Base-by-base conservation (phyloP, 371 early-diverging fungal species). In the Amoeboaphelidium protococcarum region DNA sequence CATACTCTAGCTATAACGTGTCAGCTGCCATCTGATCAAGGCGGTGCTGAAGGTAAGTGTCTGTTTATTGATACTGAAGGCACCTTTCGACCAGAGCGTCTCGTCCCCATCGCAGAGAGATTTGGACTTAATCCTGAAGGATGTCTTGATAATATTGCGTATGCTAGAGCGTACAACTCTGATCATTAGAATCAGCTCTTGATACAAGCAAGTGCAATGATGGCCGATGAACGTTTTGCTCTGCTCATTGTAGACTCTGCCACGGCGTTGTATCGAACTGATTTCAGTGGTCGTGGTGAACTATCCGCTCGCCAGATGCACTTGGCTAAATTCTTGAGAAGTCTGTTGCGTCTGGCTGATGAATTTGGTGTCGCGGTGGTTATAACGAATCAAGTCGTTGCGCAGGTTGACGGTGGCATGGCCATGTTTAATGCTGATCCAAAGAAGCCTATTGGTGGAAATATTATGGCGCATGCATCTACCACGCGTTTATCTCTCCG, bases 61-160 rank as follows among this genome's bases (percentile, higher is more conserved):
- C 57, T 99, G 53, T 99, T 87, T 60, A 91, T 99, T 52, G 99
- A 99, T 61, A 99, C 98, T 0, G 99, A 99, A 64, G 90, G 90
- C 26, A 99, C 98, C 0, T 98, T 99, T 63, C 74, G 99, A 45
- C 85, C 99, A 0, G 88, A 81, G 54, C 69, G 98, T 43, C 59
- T 91, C 13, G 57, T 86, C 12, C 71, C 90, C 2, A 80, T 90
- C 44, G 87, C 96, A n/a, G 78, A 88, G 59, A 67, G 77, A 50
- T 92, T 70, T 64, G 79, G 76, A 22, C 58, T 98, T 47, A 78
- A 86, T 58, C 78, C 80, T 0, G 80, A 81, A 43, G 80, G 79
- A 43, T 88, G 84, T 0, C 60, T 99, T 42, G 90, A 91, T 27
- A 96, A 98, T 58, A 82, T 99, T 40, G 88, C 89, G 0, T 82